phyloP scores from a whole-genome alignment of 768 basidiomycete species.

The Leccinum longicurvipes region DNA sequence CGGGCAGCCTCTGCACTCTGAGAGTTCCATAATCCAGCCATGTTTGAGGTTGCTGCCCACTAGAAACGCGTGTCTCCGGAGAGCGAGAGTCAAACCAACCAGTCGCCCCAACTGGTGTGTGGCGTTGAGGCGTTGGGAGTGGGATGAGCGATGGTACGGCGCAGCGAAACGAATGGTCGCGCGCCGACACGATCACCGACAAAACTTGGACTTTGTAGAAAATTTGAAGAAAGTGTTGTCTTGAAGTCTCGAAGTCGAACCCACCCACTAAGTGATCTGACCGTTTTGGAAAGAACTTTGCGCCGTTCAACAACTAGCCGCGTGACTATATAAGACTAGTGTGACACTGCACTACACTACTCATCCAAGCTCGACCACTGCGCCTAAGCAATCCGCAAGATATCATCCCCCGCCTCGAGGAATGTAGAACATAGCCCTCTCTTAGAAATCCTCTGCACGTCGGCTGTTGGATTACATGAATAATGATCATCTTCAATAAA shows the following conservation, averaged over 20 bases:
- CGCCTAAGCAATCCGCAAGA: too few relatives aligned
- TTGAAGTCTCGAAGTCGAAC: too few relatives aligned
- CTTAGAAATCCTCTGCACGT: too few relatives aligned
- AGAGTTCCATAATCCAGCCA: constrained; percentile 49
- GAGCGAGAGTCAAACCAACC: not conserved
- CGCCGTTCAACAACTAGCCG: not conserved
- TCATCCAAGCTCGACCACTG: too few relatives aligned
- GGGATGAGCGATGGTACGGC: constrained; percentile 6
- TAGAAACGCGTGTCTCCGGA: not conserved
- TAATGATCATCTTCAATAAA: too few relatives aligned
- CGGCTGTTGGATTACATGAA: too few relatives aligned
- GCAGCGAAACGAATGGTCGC: not conserved
- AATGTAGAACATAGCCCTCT: too few relatives aligned
- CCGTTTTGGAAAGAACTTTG: constrained; percentile 12
- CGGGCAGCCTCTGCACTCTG: constrained; percentile 70
- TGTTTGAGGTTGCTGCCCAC: constrained; percentile 24
- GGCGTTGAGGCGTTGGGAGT: too few relatives aligned
- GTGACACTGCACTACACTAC: too few relatives aligned
- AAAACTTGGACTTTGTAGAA: not conserved
- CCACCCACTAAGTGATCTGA: too few relatives aligned
- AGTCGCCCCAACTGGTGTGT: not conserved
- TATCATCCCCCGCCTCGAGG: too few relatives aligned
- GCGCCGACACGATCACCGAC: not conserved
- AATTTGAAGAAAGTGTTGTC: not conserved
- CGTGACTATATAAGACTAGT: too few relatives aligned